phyloP scores from a whole-genome alignment of 257 asterid species.

The Solanum chmielewskii region DNA sequence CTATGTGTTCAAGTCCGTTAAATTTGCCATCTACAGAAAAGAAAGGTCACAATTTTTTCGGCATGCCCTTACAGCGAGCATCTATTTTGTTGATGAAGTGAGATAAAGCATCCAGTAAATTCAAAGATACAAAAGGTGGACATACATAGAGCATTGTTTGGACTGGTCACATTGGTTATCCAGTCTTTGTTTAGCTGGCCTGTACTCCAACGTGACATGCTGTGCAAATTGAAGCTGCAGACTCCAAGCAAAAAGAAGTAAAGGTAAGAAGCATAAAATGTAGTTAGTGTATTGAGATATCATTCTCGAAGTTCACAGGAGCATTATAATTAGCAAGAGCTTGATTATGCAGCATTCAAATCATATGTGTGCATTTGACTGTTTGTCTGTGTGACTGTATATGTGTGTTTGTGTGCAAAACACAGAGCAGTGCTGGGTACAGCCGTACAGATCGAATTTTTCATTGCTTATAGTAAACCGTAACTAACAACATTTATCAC shows the following conservation, averaged over 20 bases:
- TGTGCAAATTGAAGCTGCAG: constrained; percentile 48
- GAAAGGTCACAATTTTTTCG: neutral
- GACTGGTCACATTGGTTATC: constrained; percentile 1
- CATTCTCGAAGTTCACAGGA: neutral
- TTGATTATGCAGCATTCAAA: neutral
- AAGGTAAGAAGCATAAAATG: neutral
- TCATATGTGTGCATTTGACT: neutral
- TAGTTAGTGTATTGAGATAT: neutral
- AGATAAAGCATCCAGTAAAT: neutral
- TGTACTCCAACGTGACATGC: constrained; percentile 29
- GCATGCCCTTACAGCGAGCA: constrained; percentile 11
- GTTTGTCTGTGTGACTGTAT: neutral
- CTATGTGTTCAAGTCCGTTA: neutral
- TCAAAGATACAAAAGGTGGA: neutral
- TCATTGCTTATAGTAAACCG: neutral
- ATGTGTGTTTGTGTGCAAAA: neutral
- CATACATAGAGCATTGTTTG: constrained; percentile 11
- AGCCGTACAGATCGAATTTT: neutral
- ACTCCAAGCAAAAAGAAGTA: neutral
- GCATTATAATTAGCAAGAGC: neutral
- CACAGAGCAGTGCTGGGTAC: neutral
- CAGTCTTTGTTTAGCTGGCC: constrained; percentile 12
- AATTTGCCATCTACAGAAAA: neutral
- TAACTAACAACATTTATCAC: neutral
- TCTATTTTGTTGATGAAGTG: neutral